Percentiles rank a stretch among this genome's conserved stretches.
Evolutionary conservation across 495 filamentous ascomycete species (phyloP).

Genomic region (Chaetomium tenue): DNA sequence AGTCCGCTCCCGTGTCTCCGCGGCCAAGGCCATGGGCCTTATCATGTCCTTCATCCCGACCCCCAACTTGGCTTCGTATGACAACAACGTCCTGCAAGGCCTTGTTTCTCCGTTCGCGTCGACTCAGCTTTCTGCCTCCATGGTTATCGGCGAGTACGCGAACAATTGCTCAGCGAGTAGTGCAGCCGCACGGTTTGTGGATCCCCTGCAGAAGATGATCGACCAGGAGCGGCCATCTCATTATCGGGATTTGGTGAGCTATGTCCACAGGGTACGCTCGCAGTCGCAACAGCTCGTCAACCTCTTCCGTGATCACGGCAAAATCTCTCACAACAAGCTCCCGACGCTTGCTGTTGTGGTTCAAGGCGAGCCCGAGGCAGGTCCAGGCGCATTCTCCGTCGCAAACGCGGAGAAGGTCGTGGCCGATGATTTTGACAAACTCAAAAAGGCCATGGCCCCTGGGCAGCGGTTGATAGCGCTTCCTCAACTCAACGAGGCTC

Average conservation of each 20-base stretch:
- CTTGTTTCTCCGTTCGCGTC: constrained; percentile 72
- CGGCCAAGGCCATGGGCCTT: constrained; percentile 77
- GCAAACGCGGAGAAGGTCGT: constrained; percentile 82
- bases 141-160: constrained; percentile 89
- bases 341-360: constrained; percentile 82
- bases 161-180: constrained; percentile 49
- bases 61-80: constrained; percentile 50
- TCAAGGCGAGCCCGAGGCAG: constrained; percentile 86
- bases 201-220: constrained; percentile 65
- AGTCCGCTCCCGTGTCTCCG: constrained; percentile 81
- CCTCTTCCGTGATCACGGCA: constrained; percentile 81
- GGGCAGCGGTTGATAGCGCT: constrained; percentile 77
- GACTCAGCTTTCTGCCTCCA: constrained; percentile 76
- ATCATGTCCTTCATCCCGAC: constrained; percentile 63
- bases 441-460: constrained; percentile 80
- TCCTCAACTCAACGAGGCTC: constrained; percentile 71
- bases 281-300: constrained; percentile 88
- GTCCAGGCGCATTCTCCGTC: constrained; percentile 86
- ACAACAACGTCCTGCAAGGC: constrained; percentile 57
- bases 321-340: constrained; percentile 67
- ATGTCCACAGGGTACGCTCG: constrained; percentile 79
- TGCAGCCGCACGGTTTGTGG: constrained; percentile 48
- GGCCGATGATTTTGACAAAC: constrained; percentile 73
- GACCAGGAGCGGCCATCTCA: constrained; percentile 75
- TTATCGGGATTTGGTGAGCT: constrained; percentile 86